Conservation (phyloP, 1,139 yeast genomes). For the Sugiyamaella sp. region DNA sequence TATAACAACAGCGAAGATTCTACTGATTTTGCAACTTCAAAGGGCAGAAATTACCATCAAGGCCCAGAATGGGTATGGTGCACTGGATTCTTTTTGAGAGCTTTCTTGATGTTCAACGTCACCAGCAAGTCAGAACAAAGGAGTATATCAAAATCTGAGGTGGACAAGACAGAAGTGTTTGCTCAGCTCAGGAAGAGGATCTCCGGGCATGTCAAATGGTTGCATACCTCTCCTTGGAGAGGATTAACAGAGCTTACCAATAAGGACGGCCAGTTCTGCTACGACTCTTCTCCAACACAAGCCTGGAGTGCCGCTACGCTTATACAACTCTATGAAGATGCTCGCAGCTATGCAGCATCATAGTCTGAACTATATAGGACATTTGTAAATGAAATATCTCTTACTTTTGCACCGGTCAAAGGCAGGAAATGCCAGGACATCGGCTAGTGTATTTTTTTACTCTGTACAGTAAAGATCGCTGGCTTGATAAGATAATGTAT, state of each 20-base stretch:
- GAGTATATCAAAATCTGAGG: constrained; percentile 16
- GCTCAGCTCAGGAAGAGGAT: constrained; percentile 56
- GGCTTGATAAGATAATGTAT: neutral
- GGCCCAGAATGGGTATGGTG: constrained; percentile 99
- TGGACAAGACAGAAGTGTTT: constrained; percentile 41
- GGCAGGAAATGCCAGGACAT: too few relatives aligned
- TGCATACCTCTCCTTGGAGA: constrained; percentile 80
- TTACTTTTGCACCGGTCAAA: neutral
- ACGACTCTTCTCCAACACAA: constrained; percentile 91
- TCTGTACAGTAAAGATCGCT: constrained; percentile 5
- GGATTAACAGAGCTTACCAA: constrained; percentile 93
- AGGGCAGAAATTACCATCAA: constrained; percentile 96
- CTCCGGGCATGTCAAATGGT: constrained; percentile 68
- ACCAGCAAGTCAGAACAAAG: constrained; percentile 35
- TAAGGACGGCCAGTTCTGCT: constrained; percentile 77
- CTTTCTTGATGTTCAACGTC: constrained; percentile 59
- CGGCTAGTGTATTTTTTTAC: too few relatives aligned
- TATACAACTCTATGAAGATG: constrained; percentile 76
- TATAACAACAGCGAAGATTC: constrained; percentile 80
- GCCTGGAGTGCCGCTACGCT: constrained; percentile 95
- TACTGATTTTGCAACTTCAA: constrained; percentile 86
- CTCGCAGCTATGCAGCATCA: constrained; percentile 8
- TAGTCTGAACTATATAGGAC: constrained; percentile 3
- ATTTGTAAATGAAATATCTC: neutral
- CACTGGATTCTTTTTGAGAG: constrained; percentile 82